Conservation (phyloP, 495 filamentous ascomycete species). For the Xylaria grammica region DNA sequence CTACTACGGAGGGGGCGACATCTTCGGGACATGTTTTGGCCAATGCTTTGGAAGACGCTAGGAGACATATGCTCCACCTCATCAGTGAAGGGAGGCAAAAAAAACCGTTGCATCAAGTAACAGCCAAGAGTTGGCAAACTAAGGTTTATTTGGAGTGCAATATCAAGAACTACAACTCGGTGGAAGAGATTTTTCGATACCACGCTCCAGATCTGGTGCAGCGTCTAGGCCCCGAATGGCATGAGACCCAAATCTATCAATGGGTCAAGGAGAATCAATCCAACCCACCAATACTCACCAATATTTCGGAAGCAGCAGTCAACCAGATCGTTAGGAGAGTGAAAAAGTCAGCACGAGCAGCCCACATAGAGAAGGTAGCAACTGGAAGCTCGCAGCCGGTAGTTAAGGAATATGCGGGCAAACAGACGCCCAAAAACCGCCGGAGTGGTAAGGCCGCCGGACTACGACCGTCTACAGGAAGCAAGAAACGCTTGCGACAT, state of each 20-base stretch:
- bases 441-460: slow-evolving; percentile 40
- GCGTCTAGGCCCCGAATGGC: slow-evolving; percentile 38
- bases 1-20: background rate
- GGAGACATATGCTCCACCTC: slow-evolving; percentile 20
- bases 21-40: slow-evolving; percentile 20
- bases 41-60: slow-evolving; percentile 29
- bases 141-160: slow-evolving; percentile 42
- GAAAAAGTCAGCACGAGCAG: slow-evolving; percentile 25
- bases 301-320: slow-evolving; percentile 32
- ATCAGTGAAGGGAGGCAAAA: slow-evolving; percentile 28
- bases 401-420: slow-evolving; percentile 14
- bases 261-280: slow-evolving; percentile 32
- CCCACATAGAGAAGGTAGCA: slow-evolving; percentile 25
- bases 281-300: slow-evolving; percentile 28
- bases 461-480: slow-evolving; percentile 37
- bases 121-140: slow-evolving; percentile 26
- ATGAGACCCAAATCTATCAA: slow-evolving; percentile 32
- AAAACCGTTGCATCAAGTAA: slow-evolving; percentile 30
- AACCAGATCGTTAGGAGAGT: slow-evolving; percentile 35
- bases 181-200: slow-evolving; percentile 40
- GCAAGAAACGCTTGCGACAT: slow-evolving; percentile 41
- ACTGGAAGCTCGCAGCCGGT: slow-evolving; percentile 25
- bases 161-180: slow-evolving; percentile 31
- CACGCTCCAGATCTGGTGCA: slow-evolving; percentile 37
- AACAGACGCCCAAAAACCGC: slow-evolving; percentile 31